Percentiles rank a stretch among this genome's conserved stretches.
These are phyloP conservation scores for Trypanosoma brucei DNA, from an alignment of 208 protist genomes.

Conservation along the genomic window DNA sequence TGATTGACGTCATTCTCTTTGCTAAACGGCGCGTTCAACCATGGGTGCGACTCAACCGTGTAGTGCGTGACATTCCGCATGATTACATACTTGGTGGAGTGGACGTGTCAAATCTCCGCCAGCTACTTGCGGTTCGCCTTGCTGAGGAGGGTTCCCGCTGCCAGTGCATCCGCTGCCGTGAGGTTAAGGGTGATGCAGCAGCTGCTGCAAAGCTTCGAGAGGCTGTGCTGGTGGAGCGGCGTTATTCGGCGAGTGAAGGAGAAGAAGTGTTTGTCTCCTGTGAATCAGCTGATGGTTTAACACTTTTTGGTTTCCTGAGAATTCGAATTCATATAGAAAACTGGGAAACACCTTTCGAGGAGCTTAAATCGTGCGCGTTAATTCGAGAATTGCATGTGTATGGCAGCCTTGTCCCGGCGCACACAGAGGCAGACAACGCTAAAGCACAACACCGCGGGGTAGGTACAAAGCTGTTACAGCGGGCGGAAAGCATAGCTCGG, in stretches of 20 bases:
- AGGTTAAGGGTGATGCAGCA: conserved; percentile 75
- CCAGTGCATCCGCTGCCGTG: conserved; percentile 93
- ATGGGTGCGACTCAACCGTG: conserved; percentile 98
- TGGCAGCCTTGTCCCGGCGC: conserved; percentile 69
- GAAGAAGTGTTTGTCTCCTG: conserved; percentile 79
- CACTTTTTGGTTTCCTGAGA: conserved; percentile 78
- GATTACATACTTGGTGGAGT: conserved; percentile 96
- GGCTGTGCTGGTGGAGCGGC: conserved; percentile 49
- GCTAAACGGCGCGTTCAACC: conserved; percentile 94
- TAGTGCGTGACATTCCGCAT: conserved; percentile 98
- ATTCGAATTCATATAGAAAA: conserved; percentile 64
- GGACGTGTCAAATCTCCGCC: conserved; percentile 96
- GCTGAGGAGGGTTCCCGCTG: conserved; percentile 84
- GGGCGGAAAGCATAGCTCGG: conserved; percentile 94
- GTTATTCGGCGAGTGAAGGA: conserved; percentile 62
- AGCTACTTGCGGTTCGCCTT: conserved; percentile 92
- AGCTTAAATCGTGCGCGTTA: conserved; percentile 88
- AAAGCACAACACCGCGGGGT: conserved; percentile 97
- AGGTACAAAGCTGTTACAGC: conserved; percentile 94
- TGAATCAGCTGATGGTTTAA: conserved; percentile 58
- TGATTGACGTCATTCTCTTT: conserved; percentile 94
- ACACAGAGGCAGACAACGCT: conserved; percentile 13
- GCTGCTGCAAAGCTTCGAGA: conserved; percentile 37
- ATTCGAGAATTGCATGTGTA: conserved; percentile 98
- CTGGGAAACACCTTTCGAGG: conserved; percentile 92